A percentile compares a stretch with the other conserved stretches of the same genome.
phyloP scores from a whole-genome alignment of 306 rosid genomes.

The Leucaena leucocephala region DNA sequence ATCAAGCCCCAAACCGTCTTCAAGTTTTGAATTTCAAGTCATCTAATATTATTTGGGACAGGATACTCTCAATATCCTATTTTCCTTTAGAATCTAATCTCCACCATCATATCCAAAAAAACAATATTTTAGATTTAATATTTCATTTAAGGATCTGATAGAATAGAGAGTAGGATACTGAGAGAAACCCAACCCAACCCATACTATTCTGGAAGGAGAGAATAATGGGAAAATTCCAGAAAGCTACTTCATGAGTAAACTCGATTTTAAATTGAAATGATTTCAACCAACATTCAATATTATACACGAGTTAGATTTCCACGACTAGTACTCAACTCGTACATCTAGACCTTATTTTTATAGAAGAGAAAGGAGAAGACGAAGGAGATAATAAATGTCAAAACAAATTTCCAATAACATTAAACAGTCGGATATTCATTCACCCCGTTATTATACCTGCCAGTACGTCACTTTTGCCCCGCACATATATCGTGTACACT shows the following conservation, averaged over 20 bases:
- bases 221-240: constrained; percentile 2
- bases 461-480: constrained; percentile 86
- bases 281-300: constrained; percentile 46
- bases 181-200: too few relatives aligned
- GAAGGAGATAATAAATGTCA: constrained; percentile 1
- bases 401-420: constrained; percentile 40
- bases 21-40: constrained; percentile 9
- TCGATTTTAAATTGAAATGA: constrained; percentile 27
- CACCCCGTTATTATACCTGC: constrained; percentile 85
- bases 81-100: too few relatives aligned
- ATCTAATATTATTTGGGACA: not conserved
- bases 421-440: constrained; percentile 36
- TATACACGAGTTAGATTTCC: constrained; percentile 45
- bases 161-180: too few relatives aligned
- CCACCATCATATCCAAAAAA: too few relatives aligned
- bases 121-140: too few relatives aligned
- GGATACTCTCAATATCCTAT: too few relatives aligned
- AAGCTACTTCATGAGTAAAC: constrained; percentile 17
- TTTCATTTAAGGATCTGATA: too few relatives aligned
- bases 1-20: not conserved
- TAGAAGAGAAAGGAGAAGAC: not conserved
- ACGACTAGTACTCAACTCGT: not conserved
- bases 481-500: constrained; percentile 90
- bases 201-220: constrained; percentile 11
- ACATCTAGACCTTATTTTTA: not conserved